Base-by-base conservation (phyloP, 140 eudicot genomes). In the Stevia rebaudiana region DNA sequence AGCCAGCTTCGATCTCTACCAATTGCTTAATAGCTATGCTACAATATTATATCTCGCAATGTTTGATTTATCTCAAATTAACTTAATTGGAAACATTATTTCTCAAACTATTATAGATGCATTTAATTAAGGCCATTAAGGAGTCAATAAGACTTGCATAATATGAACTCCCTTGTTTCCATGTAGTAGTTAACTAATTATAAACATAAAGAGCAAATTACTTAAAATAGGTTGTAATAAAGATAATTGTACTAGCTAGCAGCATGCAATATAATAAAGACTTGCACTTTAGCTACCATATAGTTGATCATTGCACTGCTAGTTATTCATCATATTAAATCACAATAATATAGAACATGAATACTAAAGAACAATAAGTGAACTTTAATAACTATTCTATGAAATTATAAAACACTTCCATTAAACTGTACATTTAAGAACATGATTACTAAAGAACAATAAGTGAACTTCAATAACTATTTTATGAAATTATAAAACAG, bases 321-420 rank as follows among this genome's bases (percentile, higher is more conserved):
- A n/a, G 30, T 19, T 56, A 48, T 53, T 47, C 24, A 60, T 36
- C 60, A 16, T 69, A 48, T 36, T 12, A 23, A 70, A 48, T 47
- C 24, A 48, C 52, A 30, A 8, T 53, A 44, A 8, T 23, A 31
- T 55, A 56, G 23, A 58, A 24, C 4, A 58, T 12, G 50, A 69
- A 70, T 31, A n/a, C 51, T 46, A 59, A 13, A 31, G 50, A 21
- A 61, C 39, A 41, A 65, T 43, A 54, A 54, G 67, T 54, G n/a
- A n/a, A n/a, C n/a, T n/a, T n/a, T n/a, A n/a, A n/a, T 30, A 64
- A 23, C 11, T 30, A 53, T 42, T 51, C 63, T 48, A 61, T 19
- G 30, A 52, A 16, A 62, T 23, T 63, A n/a, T 30, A 42, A 7
- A 31, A 40, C 11, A 15, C 21, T 43, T 72, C 55, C 55, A 54